A percentile compares a stretch with the other conserved stretches of the same genome.
Evolutionary conservation across 2,329 filamentous ascomycete genomes (phyloP).

Genomic region (Fusarium palustre): DNA sequence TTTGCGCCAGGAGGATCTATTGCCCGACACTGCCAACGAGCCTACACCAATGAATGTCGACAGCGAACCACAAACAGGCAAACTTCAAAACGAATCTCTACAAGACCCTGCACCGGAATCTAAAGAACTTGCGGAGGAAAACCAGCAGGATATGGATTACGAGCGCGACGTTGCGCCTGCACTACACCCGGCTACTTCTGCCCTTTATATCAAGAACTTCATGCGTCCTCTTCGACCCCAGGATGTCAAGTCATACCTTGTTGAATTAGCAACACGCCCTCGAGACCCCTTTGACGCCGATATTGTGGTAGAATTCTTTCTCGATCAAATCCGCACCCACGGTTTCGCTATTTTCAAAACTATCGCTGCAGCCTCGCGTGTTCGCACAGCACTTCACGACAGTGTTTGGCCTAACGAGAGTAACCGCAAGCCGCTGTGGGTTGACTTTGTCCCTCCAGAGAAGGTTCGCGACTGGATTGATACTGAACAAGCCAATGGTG

Average conservation of each 20-base stretch:
- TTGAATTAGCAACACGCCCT: slow-evolving; percentile 73
- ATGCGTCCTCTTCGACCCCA: slow-evolving; percentile 84
- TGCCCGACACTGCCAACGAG: slow-evolving; percentile 15
- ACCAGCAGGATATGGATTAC: slow-evolving; percentile 49
- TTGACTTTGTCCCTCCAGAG: slow-evolving; percentile 87
- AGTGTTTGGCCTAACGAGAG: slow-evolving; percentile 88
- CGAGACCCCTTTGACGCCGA: slow-evolving; percentile 63
- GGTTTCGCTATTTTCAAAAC: slow-evolving; percentile 81
- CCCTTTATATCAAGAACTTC: slow-evolving; percentile 89
- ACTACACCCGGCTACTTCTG: slow-evolving; percentile 77
- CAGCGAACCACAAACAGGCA: slow-evolving; percentile 16
- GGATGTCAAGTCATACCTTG: slow-evolving; percentile 75
- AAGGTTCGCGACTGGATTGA: slow-evolving; percentile 80
- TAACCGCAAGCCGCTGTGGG: slow-evolving; percentile 84
- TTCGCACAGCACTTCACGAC: slow-evolving; percentile 80
- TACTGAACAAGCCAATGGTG: slow-evolving; percentile 66
- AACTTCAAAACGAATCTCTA: slow-evolving; percentile 1
- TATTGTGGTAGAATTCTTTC: slow-evolving; percentile 74
- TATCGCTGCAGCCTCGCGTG: slow-evolving; percentile 77
- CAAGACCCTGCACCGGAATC: slow-evolving; percentile 6
- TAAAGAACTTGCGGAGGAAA: slow-evolving; percentile 11
- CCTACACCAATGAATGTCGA: slow-evolving; percentile 30
- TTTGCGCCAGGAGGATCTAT: slow-evolving; percentile 28
- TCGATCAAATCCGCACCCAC: slow-evolving; percentile 89
- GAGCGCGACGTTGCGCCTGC: slow-evolving; percentile 63